phyloP scores from a whole-genome alignment of 768 basidiomycete genomes.

The Russula virescens region DNA sequence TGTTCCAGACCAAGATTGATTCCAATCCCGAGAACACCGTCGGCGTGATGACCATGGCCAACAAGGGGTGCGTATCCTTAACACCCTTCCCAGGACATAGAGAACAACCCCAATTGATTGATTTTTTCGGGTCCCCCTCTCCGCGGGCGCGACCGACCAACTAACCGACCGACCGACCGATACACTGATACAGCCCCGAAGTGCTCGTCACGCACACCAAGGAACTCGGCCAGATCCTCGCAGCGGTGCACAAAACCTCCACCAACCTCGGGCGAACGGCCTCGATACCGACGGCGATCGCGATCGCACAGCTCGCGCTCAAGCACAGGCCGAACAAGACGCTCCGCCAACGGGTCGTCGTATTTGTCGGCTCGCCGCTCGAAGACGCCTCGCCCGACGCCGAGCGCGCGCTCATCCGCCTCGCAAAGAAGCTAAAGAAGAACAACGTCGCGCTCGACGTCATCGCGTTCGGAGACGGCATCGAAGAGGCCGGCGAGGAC shows the following conservation, averaged over 20 bases:
- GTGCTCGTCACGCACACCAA: conserved; percentile 95
- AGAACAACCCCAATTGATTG: not conserved
- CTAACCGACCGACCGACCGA: too few relatives aligned
- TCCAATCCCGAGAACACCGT: conserved; percentile 98
- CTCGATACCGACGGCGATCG: conserved; percentile 86
- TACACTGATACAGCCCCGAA: conserved; percentile 58
- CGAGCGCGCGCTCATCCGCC: conserved; percentile 64
- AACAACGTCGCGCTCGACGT: conserved; percentile 97
- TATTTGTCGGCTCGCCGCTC: conserved; percentile 90
- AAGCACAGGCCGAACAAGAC: conserved; percentile 99
- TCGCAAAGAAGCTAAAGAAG: conserved; percentile 98
- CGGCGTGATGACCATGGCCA: conserved; percentile 97
- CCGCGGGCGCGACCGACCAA: too few relatives aligned
- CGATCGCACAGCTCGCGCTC: conserved; percentile 90
- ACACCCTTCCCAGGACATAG: not conserved
- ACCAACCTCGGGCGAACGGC: conserved; percentile 72
- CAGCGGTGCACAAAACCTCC: conserved; percentile 66
- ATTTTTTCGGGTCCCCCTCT: too few relatives aligned
- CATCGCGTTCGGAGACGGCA: conserved; percentile 84
- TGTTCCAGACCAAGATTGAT: conserved; percentile 90
- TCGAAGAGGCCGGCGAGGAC: conserved; percentile 54
- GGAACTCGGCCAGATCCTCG: conserved; percentile 87
- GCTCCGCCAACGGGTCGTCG: conserved; percentile 90
- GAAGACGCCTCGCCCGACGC: conserved; percentile 64
- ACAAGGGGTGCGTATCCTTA: conserved; percentile 66